Evolutionary conservation across 164 flowering plant genomes (phyloP).

Genomic region (Magnolia changhungtana): DNA sequence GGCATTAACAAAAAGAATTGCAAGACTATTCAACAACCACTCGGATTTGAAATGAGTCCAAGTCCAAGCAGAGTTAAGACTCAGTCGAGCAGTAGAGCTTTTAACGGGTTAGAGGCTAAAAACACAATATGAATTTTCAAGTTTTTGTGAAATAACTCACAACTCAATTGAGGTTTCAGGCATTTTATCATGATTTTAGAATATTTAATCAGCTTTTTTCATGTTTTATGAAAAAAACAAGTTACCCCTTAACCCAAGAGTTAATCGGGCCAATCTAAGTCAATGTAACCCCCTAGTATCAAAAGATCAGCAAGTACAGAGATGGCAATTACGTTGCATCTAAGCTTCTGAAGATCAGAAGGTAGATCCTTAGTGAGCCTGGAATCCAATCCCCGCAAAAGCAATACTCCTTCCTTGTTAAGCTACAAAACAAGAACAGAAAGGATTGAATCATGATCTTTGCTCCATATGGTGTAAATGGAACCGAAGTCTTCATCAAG

Average conservation of each 20-base stretch:
- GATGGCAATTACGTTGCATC: slow-evolving; percentile 73
- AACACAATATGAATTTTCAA: neutral
- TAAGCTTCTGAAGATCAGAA: slow-evolving; percentile 90
- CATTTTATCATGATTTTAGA: neutral
- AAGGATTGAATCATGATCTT: no score
- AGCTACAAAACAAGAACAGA: slow-evolving; percentile 47
- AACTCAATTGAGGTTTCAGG: neutral
- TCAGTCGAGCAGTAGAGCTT: neutral
- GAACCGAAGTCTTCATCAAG: no score
- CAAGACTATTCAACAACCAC: neutral
- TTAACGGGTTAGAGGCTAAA: neutral
- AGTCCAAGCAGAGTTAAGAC: neutral
- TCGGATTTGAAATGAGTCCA: neutral
- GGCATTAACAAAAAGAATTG: no score
- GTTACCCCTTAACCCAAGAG: no score
- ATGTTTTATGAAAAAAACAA: no score
- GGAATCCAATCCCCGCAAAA: slow-evolving; percentile 86
- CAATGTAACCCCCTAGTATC: no score
- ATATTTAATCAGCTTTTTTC: neutral
- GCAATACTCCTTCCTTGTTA: slow-evolving; percentile 76
- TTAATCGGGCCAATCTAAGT: no score
- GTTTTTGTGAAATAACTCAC: neutral
- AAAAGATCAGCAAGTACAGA: neutral
- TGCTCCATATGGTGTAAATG: no score
- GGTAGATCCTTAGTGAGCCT: slow-evolving; percentile 95